Evolutionary conservation across 139 green algal genomes (phyloP), one percentile per base, ranked within the genome.

Genomic region (Chlorella sp.): DNA sequence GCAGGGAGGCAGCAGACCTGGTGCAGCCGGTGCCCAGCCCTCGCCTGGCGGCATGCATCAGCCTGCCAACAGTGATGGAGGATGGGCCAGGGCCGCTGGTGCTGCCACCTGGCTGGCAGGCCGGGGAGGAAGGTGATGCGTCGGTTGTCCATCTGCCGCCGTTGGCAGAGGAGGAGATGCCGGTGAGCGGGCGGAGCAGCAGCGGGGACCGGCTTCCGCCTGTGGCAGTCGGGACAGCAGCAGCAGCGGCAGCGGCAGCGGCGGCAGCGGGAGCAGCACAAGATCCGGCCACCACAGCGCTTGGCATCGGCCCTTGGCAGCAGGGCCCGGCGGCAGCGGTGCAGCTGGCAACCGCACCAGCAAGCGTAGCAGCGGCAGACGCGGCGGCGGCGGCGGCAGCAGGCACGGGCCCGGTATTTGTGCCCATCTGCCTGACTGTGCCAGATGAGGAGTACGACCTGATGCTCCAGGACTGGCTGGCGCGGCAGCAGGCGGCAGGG

Each of bases 371-470:
- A 17, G 80, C 51, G 20, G 80, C 80, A 39, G 78, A 83, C 20
- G 65, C 65, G 1, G 67, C 80, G 16, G 80, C 80, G 17, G 80
- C 80, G 21, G 65, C 80, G 15, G 65, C 65, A 3, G 78, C 55
- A 32, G 69, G 67, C 38, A 28, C 62, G 3, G 78, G 87, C 0
- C 92, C 92, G 9, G 85, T 95, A 30, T 95, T 95, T 86, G 92
- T 95, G 30, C 93, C 93, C 0, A 88, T 95, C 13, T 85, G 94
- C 47, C 85, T 95, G 26, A 62, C 74, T 25, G 91, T 95, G 87
- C 84, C 87, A 32, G 85, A 91, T 41, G 68, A 57, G 1, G 89
- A 95, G 51, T 93, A 95, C 70, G 81, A 72, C 5, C 39, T 93
- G 28, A 83, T 95, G 62, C 62, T 89, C 1, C 74, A 91, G 23